phyloP scores from a whole-genome alignment of 768 basidiomycete genomes.

The Lactifluus pinguis region DNA sequence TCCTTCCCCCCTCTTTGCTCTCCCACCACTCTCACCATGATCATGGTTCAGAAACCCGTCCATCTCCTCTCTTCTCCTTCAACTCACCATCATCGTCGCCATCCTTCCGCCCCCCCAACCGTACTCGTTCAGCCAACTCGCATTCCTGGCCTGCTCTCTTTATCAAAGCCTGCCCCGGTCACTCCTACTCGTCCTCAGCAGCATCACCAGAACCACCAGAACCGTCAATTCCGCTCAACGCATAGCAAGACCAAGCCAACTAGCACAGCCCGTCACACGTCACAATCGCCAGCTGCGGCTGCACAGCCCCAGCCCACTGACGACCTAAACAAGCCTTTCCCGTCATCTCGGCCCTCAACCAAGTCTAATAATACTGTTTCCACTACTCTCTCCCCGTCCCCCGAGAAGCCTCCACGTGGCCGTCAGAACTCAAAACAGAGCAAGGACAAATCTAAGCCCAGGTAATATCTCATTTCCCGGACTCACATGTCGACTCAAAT shows the following conservation, averaged over 20 bases:
- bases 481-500: background rate
- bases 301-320: slow-evolving; percentile 25
- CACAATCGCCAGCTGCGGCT: slow-evolving; percentile 18
- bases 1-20: slow-evolving; percentile 4
- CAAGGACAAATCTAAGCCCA: slow-evolving; percentile 36
- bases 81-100: slow-evolving; percentile 47
- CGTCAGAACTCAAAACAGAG: slow-evolving; percentile 30
- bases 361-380: slow-evolving; percentile 6
- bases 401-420: slow-evolving; percentile 27
- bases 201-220: slow-evolving; percentile 21
- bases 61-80: slow-evolving; percentile 24
- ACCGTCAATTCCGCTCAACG: slow-evolving; percentile 24
- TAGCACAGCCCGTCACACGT: background rate
- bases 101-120: slow-evolving; percentile 60
- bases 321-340: slow-evolving; percentile 26
- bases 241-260: slow-evolving; percentile 30
- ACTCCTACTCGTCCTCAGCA: slow-evolving; percentile 30
- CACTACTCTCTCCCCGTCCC: background rate
- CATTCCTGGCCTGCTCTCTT: slow-evolving; percentile 62
- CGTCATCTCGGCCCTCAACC: slow-evolving; percentile 10
- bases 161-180: slow-evolving; percentile 46
- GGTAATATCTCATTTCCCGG: slow-evolving; percentile 25
- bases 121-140: slow-evolving; percentile 64
- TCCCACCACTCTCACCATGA: slow-evolving; percentile 26
- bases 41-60: slow-evolving; percentile 35